Percentiles rank a stretch among this genome's conserved stretches.
Conservation (phyloP, 805 yeast species). For the Kluyveromyces aestuarii region DNA sequence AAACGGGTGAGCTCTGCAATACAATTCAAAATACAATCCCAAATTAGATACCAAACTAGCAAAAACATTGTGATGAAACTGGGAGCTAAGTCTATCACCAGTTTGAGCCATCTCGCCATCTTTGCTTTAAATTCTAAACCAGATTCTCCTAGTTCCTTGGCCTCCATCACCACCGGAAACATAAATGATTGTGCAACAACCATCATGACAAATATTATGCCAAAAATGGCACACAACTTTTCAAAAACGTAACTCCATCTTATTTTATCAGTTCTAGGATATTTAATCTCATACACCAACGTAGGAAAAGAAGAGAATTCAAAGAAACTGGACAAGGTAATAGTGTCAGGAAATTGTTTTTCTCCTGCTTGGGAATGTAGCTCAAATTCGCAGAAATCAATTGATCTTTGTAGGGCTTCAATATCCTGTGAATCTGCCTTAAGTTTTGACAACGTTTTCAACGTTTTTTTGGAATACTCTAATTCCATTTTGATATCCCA, state of each 20-base stretch:
- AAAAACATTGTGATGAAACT: conserved; percentile 70
- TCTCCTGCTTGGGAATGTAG: conserved; percentile 45
- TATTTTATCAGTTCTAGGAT: conserved; percentile 64
- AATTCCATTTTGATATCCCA: conserved; percentile 57
- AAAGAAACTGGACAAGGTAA: conserved; percentile 58
- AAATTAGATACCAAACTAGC: conserved; percentile 76
- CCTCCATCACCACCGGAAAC: conserved; percentile 62
- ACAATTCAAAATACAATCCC: conserved; percentile 89
- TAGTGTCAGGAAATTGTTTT: conserved; percentile 59
- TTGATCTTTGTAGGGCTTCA: conserved; percentile 36
- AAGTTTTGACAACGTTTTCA: conserved; percentile 33
- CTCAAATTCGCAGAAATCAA: conserved; percentile 67
- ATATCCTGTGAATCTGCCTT: conserved; percentile 19
- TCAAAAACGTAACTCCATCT: conserved; percentile 60
- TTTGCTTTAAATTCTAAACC: conserved; percentile 17
- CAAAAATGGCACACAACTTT: conserved; percentile 75
- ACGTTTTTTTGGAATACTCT: conserved; percentile 35
- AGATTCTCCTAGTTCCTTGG: conserved; percentile 40
- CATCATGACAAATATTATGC: conserved; percentile 77
- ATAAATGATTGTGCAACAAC: conserved; percentile 64
- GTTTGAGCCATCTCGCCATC: conserved; percentile 19
- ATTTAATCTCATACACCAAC: conserved; percentile 70
- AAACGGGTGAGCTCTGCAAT: conserved; percentile 81
- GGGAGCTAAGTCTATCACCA: conserved; percentile 65
- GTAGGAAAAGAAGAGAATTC: conserved; percentile 84